A percentile compares a stretch with the other conserved stretches of the same genome.
Conservation (phyloP, 2,329 filamentous ascomycete species). For the Furcasterigmium furcatum region DNA sequence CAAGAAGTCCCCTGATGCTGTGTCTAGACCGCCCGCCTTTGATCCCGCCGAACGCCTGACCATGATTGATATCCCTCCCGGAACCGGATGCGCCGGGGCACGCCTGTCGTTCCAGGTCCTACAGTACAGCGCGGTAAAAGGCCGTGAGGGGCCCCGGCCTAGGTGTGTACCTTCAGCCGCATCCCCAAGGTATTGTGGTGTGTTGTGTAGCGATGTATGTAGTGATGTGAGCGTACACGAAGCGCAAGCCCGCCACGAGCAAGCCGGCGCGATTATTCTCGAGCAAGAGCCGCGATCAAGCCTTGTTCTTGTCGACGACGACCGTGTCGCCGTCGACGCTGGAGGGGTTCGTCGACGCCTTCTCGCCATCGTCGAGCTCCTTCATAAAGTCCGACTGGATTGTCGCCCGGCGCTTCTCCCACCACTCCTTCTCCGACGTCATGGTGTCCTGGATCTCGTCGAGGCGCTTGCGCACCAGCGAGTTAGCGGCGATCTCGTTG, state of each 20-base stretch:
- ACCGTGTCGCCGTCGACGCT: conserved; percentile 78
- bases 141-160: no score
- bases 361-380: conserved; percentile 69
- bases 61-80: no score
- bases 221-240: no score
- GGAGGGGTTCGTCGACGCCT: conserved; percentile 32
- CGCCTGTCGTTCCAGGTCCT: no score
- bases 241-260: no score
- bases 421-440: conserved; percentile 80
- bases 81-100: no score
- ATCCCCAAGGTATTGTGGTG: no score
- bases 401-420: conserved; percentile 75
- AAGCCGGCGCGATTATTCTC: no score
- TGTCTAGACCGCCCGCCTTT: neutral
- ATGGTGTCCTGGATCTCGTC: conserved; percentile 71
- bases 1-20: neutral
- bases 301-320: conserved; percentile 63
- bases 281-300: no score
- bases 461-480: conserved; percentile 69
- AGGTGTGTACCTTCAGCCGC: no score
- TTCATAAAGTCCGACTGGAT: conserved; percentile 80
- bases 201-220: no score
- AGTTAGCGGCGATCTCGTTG: conserved; percentile 91
- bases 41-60: neutral
- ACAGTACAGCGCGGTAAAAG: no score